Base-by-base conservation (phyloP, 805 yeast species). In the Candida rishiriensis region DNA sequence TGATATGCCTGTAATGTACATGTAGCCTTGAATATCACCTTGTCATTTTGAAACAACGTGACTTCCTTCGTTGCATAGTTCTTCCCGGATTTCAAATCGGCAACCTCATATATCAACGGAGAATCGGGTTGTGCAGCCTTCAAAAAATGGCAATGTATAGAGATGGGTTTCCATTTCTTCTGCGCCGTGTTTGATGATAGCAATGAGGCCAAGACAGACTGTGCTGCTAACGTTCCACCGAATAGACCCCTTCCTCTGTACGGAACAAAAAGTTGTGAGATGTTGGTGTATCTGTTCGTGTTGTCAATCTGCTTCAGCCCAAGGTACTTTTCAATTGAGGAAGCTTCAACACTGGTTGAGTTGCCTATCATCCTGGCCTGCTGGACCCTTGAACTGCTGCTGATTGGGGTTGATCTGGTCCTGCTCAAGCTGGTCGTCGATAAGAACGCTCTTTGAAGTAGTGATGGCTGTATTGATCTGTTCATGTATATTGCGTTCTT, bases 161-260 rank as follows among this genome's bases (percentile, higher is more conserved):
- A 75, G 30, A 75, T 71, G 1, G 89, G 88, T 28, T 65, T 65
- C 61, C 75, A 76, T 16, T 60, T 53, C 2, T 51, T 57, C 7
- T 52, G 48, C 1, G 39, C 34, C 12, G 56, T 45, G n/a, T 72
- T 70, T 6, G 78, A 68, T 8, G 79, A 73, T 39, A 72, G 68
- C 30, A 81, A 65, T 2, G 84, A 81, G 6, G 86, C 87, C 46
- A 75, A 59, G 3, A 83, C 61, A 2, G 88, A 68, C 53, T 83
- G 89, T 0, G 86, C 85, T 14, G 81, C 78, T 36, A 79, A 64
- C 15, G 81, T 78, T 10, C 90, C 89, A 2, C 89, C 89, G 64
- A 82, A 83, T 0, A 83, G 77, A 2, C 87, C 88, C 36, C 83
- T 65, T 2, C 85, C 83, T 0, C 78, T 74, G 6, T 65, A 67